A percentile compares a stretch with the other conserved stretches of the same genome.
These are phyloP conservation scores for Erythrobasidium yunnanense DNA, from an alignment of 768 basidiomycete genomes.

Conservation along the genomic window DNA sequence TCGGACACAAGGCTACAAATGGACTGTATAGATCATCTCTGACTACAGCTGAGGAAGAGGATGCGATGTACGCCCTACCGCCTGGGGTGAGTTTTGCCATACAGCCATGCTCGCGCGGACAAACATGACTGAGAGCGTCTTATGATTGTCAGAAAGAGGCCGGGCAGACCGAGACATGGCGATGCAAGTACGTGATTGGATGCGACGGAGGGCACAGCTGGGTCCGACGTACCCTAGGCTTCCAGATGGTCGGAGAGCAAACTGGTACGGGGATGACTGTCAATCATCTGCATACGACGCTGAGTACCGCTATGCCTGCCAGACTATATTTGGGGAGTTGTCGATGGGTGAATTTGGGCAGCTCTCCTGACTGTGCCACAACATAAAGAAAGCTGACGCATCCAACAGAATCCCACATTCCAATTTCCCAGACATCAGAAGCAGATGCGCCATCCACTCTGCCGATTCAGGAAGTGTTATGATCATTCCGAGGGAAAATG, in stretches of 20 bases:
- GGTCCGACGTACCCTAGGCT: conserved; percentile 51
- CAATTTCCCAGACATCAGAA: conserved; percentile 66
- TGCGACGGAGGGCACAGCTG: conserved; percentile 52
- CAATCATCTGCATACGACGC: conserved; percentile 5
- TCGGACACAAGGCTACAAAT: conserved; percentile 22
- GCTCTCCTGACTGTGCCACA: background rate
- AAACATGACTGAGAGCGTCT: background rate
- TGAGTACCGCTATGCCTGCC: background rate
- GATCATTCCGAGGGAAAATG: conserved; percentile 54
- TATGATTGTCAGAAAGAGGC: background rate
- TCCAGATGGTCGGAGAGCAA: conserved; percentile 62
- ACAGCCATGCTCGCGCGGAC: background rate
- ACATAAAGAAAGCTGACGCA: background rate
- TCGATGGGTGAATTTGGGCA: background rate
- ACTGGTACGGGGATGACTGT: conserved; percentile 42
- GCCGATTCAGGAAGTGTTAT: conserved; percentile 51
- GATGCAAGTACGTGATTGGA: conserved; percentile 54
- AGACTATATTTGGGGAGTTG: conserved; percentile 63
- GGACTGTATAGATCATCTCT: conserved; percentile 33
- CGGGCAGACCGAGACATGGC: conserved; percentile 3
- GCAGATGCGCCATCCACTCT: conserved; percentile 57
- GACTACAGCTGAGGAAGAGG: conserved; percentile 34
- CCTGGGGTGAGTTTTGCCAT: background rate
- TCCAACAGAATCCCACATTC: conserved; percentile 51
- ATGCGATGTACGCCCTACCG: conserved; percentile 26